Evolutionary conservation across 371 early-diverging fungal species (phyloP).

Genomic region (Thermomucor indicae-seudaticae): DNA sequence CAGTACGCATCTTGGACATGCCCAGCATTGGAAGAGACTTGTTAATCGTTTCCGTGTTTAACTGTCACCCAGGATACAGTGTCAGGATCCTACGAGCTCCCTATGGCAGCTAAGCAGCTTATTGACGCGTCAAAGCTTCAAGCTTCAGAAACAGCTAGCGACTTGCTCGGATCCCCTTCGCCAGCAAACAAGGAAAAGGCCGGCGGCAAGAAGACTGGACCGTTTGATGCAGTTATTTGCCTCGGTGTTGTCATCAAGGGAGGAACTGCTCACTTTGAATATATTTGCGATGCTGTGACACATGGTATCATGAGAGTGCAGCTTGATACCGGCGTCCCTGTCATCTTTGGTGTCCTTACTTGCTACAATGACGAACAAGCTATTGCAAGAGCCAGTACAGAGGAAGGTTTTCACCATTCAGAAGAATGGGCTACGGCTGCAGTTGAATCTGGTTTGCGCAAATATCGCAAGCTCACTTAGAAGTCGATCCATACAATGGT

Average conservation of each 20-base stretch:
- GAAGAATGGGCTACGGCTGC: constrained; percentile 96
- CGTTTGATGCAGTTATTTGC: constrained; percentile 88
- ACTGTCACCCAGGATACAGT: constrained; percentile 57
- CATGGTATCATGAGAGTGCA: constrained; percentile 92
- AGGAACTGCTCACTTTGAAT: constrained; percentile 96
- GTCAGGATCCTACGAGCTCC: constrained; percentile 93
- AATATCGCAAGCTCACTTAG: constrained; percentile 43
- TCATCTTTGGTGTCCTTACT: constrained; percentile 95
- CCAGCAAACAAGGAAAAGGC: constrained; percentile 9
- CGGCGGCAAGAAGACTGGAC: constrained; percentile 41
- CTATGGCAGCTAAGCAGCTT: constrained; percentile 82
- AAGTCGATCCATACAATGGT: no score
- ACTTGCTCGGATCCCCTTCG: constrained; percentile 49
- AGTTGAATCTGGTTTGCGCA: constrained; percentile 87
- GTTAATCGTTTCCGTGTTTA: not conserved
- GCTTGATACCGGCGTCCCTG: constrained; percentile 83
- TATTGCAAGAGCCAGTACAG: constrained; percentile 70
- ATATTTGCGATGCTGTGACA: constrained; percentile 88
- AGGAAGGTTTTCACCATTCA: constrained; percentile 91
- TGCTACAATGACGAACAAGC: constrained; percentile 94
- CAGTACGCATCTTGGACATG: constrained; percentile 27
- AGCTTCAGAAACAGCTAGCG: constrained; percentile 50
- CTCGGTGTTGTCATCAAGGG: constrained; percentile 98
- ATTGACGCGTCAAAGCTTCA: constrained; percentile 62
- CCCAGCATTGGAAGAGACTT: not conserved